Base-by-base conservation (phyloP, 108 stramenopile species). In the Stephanodiscus triporus region DNA sequence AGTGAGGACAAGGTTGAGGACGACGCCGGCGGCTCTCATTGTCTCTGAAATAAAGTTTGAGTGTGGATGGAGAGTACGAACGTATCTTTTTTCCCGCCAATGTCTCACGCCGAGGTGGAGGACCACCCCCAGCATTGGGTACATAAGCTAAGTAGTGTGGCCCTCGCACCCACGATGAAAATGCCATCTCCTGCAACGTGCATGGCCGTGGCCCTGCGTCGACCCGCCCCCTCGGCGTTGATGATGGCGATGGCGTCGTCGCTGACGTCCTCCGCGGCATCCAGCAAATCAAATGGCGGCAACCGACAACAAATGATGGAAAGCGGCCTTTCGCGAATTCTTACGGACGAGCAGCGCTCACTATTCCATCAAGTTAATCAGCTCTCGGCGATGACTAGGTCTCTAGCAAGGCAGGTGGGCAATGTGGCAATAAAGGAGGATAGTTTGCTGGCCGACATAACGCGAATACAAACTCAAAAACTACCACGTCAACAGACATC, bases 311-410 rank as follows among this genome's bases (percentile, higher is more conserved):
- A 47, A 24, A 20, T 53, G 11, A 51, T 53, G 19, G 54, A 51
- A 17, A 30, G 49, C 30, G 42, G 88, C 20, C 56, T 91, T 49
- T 85, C 77, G 47, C 80, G 85, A 29, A 67, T 92, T 2, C 78
- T 92, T 63, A 83, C 81, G 17, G 62, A 83, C 27, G 72, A 88
- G 22, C 88, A 92, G 76, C 83, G 86, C n/a, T 53, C 43, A 22
- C 51, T 92, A 36, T 63, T 88, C 42, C 38, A 58, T 6, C 86
- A 87, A 63, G 87, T 85, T 49, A 70, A 83, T 66, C 49, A 80
- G 54, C 74, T 92, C 48, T 85, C 80, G 13, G 72, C 81, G 43
- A 65, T 54, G 32, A 66, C 89, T 11, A 73, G 87, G 62, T 51
- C 63, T 4, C 20, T 92, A 24, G 84, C 91, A 3, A 49, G 42